Percentiles rank a stretch among this genome's conserved stretches.
Conservation (phyloP, 2,329 filamentous ascomycete species). For the Verticillium isaacii region DNA sequence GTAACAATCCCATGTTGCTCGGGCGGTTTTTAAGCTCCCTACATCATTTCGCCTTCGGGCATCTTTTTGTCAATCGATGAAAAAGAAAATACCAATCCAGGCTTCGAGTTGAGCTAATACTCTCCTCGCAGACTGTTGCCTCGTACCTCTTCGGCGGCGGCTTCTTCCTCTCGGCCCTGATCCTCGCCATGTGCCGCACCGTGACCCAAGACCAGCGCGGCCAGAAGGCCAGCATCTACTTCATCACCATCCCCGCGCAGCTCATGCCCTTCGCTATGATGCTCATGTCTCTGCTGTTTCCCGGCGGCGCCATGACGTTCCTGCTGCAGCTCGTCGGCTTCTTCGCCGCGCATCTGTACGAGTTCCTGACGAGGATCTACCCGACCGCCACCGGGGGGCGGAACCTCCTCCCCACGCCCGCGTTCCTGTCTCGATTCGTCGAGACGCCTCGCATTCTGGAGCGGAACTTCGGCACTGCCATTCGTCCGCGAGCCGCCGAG, state of each 20-base stretch:
- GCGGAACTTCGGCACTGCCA: slow-evolving; percentile 59
- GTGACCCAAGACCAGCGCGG: slow-evolving; percentile 81
- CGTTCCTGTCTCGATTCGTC: slow-evolving; percentile 65
- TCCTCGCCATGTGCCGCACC: slow-evolving; percentile 78
- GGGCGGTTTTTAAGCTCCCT: slow-evolving; percentile 59
- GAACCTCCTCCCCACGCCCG: slow-evolving; percentile 72
- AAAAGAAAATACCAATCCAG: background rate
- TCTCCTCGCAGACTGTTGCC: slow-evolving; percentile 40
- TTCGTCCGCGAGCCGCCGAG: slow-evolving; percentile 30
- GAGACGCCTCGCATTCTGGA: slow-evolving; percentile 40
- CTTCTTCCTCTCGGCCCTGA: slow-evolving; percentile 60
- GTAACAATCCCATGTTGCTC: slow-evolving; percentile 52
- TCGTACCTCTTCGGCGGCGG: slow-evolving; percentile 44
- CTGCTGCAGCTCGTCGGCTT: slow-evolving; percentile 71
- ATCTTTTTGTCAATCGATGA: slow-evolving; percentile 1
- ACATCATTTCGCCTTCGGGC: slow-evolving; percentile 39
- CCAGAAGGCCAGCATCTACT: slow-evolving; percentile 69
- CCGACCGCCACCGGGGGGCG: slow-evolving; percentile 81
- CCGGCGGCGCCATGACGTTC: slow-evolving; percentile 47
- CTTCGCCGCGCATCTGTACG: slow-evolving; percentile 80
- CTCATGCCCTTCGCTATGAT: slow-evolving; percentile 79
- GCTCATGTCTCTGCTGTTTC: slow-evolving; percentile 64
- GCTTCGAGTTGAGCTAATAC: background rate
- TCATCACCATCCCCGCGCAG: slow-evolving; percentile 79
- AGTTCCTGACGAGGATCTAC: slow-evolving; percentile 85